Percentiles rank a stretch among this genome's conserved stretches.
These are phyloP conservation scores for Xylariales sp. DNA, from an alignment of 2,329 filamentous ascomycete species.

Conservation along the genomic window DNA sequence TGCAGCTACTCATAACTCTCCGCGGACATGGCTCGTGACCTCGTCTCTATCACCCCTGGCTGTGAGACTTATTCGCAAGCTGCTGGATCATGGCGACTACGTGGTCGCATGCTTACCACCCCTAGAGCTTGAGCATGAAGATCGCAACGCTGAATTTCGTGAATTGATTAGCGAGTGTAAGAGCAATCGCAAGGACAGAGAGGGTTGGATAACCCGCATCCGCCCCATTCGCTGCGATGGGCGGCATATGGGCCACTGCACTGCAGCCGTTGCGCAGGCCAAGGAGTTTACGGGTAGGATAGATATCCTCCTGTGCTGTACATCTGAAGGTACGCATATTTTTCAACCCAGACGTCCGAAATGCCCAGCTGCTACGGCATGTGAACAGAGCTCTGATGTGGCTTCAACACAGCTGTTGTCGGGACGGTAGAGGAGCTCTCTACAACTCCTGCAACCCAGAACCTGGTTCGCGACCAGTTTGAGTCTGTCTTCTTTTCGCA, in stretches of 20 bases:
- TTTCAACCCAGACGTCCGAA: background rate
- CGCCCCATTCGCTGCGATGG: constrained; percentile 61
- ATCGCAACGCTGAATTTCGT: constrained; percentile 73
- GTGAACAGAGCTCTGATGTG: constrained; percentile 10
- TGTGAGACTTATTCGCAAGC: constrained; percentile 73
- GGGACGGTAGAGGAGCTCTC: constrained; percentile 89
- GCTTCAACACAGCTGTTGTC: constrained; percentile 62
- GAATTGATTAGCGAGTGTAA: constrained; percentile 70
- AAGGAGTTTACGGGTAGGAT: constrained; percentile 79
- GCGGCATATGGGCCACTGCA: constrained; percentile 64
- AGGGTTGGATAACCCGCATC: constrained; percentile 79
- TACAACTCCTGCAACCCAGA: constrained; percentile 66
- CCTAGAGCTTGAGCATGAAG: constrained; percentile 71
- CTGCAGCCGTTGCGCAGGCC: constrained; percentile 82
- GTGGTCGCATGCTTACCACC: constrained; percentile 81
- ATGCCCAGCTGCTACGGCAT: background rate
- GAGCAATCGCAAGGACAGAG: constrained; percentile 56
- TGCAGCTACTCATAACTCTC: constrained; percentile 63
- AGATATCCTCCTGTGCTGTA: constrained; percentile 87
- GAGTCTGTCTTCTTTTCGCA: constrained; percentile 94
- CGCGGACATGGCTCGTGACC: constrained; percentile 90
- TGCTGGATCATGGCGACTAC: constrained; percentile 88
- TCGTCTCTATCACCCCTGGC: constrained; percentile 80
- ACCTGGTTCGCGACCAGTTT: constrained; percentile 84
- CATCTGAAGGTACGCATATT: constrained; percentile 64